Percentiles rank a stretch among this genome's conserved stretches.
Evolutionary conservation across 2,329 filamentous ascomycete genomes (phyloP).

Genomic region (Botrytis sinoallii): DNA sequence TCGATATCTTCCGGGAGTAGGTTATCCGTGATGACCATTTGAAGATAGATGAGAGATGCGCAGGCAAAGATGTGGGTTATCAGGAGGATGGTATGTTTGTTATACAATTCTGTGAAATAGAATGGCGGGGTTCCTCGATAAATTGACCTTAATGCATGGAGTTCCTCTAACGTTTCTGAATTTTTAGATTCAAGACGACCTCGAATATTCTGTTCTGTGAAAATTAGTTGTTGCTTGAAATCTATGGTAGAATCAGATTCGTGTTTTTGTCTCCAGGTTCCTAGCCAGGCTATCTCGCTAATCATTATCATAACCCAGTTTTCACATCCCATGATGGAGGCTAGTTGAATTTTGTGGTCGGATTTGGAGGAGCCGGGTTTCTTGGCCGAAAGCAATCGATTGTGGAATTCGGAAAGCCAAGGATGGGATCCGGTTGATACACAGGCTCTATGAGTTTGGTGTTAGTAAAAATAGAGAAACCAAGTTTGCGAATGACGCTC

Average conservation of each 20-base stretch:
- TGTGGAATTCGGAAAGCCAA: conserved; percentile 42
- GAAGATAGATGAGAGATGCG: conserved; percentile 25
- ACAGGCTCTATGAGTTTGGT: conserved; percentile 39
- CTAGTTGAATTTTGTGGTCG: conserved; percentile 41
- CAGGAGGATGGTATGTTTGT: conserved; percentile 15
- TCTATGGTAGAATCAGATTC: conserved; percentile 40
- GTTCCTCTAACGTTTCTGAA: neutral
- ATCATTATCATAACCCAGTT: conserved; percentile 55
- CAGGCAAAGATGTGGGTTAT: conserved; percentile 26
- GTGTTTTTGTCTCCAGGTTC: conserved; percentile 54
- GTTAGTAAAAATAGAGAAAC: neutral
- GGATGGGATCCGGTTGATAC: conserved; percentile 39
- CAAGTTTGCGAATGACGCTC: neutral
- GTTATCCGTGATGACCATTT: conserved; percentile 13
- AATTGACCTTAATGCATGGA: neutral
- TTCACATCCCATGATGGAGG: conserved; percentile 51
- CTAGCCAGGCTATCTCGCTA: conserved; percentile 50
- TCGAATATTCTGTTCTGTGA: conserved; percentile 4
- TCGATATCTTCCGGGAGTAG: conserved; percentile 1
- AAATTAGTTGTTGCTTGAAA: neutral
- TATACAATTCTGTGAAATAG: conserved; percentile 10
- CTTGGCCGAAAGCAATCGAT: conserved; percentile 1
- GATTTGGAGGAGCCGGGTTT: neutral
- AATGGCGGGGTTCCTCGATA: neutral
- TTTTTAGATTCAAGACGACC: neutral